Evolutionary conservation across 345 rosid genomes (phyloP).

Genomic region (Excoecaria agallocha): DNA sequence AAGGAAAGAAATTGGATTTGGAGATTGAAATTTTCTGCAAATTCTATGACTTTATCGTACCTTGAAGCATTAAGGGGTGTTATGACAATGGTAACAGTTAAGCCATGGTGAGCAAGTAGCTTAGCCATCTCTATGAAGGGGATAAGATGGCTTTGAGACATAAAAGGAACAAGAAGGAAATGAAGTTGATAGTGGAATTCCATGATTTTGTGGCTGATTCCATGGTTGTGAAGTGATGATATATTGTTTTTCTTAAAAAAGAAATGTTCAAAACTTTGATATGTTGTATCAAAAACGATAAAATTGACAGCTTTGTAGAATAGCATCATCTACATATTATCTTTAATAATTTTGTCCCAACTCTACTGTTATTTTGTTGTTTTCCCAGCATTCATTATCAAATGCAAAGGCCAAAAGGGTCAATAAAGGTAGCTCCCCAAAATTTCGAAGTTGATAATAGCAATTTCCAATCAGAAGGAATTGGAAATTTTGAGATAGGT

Average conservation of each 20-base stretch:
- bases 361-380: not conserved
- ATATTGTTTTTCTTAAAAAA: too few species aligned
- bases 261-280: not conserved
- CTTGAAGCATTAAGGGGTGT: too few species aligned
- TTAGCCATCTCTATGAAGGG: constrained; percentile 29
- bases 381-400: not conserved
- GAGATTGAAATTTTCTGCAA: too few species aligned
- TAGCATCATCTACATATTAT: not conserved
- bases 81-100: too few species aligned
- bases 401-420: not conserved
- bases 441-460: too few species aligned
- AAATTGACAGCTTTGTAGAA: too few species aligned
- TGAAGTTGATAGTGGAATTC: not conserved
- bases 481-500: too few species aligned
- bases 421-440: too few species aligned
- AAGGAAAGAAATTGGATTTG: not conserved
- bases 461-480: too few species aligned
- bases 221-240: not conserved
- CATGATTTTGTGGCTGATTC: not conserved
- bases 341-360: not conserved
- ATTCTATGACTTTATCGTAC: too few species aligned
- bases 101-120: constrained; percentile 17
- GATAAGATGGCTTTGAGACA: constrained; percentile 43
- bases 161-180: constrained; percentile 38
- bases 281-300: not conserved